A percentile compares a stretch with the other conserved stretches of the same genome.
These are phyloP conservation scores for Boletus rubropictus DNA, from an alignment of 768 basidiomycete species.

Conservation along the genomic window DNA sequence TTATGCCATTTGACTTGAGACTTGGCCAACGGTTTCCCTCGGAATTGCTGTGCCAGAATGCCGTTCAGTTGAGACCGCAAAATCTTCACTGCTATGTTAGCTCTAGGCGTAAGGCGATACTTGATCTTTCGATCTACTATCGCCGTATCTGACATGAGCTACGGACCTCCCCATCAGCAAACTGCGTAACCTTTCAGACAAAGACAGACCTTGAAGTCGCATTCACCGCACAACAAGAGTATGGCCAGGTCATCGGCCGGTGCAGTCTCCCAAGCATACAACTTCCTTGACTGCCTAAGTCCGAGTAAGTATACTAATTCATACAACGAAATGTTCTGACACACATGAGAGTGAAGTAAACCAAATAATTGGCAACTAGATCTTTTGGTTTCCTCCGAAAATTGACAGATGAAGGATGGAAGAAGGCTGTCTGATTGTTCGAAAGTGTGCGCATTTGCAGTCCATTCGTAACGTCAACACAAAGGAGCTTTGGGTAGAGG, in stretches of 20 bases:
- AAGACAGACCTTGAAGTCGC: conserved; percentile 71
- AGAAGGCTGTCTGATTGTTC: conserved; percentile 71
- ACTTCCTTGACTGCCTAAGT: conserved; percentile 83
- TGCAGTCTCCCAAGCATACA: conserved; percentile 91
- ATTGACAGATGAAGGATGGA: conserved; percentile 93
- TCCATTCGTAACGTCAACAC: conserved; percentile 52
- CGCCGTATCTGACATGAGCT: conserved; percentile 70
- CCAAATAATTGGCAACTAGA: conserved; percentile 67
- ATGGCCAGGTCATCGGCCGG: conserved; percentile 82
- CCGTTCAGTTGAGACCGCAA: conserved; percentile 59
- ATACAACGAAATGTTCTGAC: conserved; percentile 13
- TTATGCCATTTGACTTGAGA: conserved; percentile 70
- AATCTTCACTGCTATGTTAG: conserved; percentile 73
- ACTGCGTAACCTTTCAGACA: background rate
- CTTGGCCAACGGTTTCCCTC: conserved; percentile 52
- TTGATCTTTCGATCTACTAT: conserved; percentile 83
- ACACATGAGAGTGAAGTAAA: conserved; percentile 87
- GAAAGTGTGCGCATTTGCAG: conserved; percentile 67
- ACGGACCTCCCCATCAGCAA: conserved; percentile 4
- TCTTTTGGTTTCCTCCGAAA: conserved; percentile 63
- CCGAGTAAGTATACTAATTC: conserved; percentile 3
- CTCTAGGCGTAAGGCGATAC: conserved; percentile 63
- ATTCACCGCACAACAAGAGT: conserved; percentile 81
- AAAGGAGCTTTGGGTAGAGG: conserved; percentile 85
- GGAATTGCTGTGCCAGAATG: conserved; percentile 62